phyloP scores from a whole-genome alignment of 768 basidiomycete genomes.

The Candolleomyces efflorescens region DNA sequence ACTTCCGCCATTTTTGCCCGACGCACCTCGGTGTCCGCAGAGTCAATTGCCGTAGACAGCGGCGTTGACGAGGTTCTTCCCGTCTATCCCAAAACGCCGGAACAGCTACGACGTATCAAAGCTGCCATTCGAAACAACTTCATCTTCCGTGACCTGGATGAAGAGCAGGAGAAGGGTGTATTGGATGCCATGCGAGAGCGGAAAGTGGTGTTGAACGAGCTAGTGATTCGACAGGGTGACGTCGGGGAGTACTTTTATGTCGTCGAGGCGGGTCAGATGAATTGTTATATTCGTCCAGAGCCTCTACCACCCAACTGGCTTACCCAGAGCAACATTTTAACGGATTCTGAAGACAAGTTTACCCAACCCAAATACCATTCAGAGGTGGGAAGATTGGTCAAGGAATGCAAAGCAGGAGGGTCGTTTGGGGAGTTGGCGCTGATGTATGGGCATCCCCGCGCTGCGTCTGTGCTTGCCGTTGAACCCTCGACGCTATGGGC shows the following conservation, averaged over 20 bases:
- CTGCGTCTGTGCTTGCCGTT: conserved; percentile 87
- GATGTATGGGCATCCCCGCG: conserved; percentile 97
- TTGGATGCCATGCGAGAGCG: conserved; percentile 95
- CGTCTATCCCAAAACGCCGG: conserved; percentile 69
- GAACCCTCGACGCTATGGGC: conserved; percentile 88
- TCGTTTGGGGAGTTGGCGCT: conserved; percentile 96
- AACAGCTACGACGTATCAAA: conserved; percentile 86
- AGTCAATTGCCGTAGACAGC: conserved; percentile 85
- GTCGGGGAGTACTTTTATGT: conserved; percentile 98
- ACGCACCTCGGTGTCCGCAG: conserved; percentile 92
- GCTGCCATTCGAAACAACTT: conserved; percentile 85
- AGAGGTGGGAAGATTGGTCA: conserved; percentile 76
- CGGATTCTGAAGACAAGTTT: conserved; percentile 48
- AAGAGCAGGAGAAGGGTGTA: conserved; percentile 92
- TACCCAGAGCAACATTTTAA: conserved; percentile 35
- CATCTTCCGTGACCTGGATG: conserved; percentile 93
- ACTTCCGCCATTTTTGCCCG: conserved; percentile 81
- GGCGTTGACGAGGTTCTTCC: conserved; percentile 64
- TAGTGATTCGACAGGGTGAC: conserved; percentile 97
- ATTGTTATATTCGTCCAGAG: conserved; percentile 76
- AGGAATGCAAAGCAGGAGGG: conserved; percentile 77
- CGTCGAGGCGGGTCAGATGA: conserved; percentile 82
- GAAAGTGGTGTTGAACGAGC: conserved; percentile 62
- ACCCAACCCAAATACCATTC: conserved; percentile 63
- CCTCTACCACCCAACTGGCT: conserved; percentile 60